Percentiles rank a stretch among this genome's conserved stretches.
These are phyloP conservation scores for Didymella lethalis DNA, from an alignment of 2,329 filamentous ascomycete species.

Conservation along the genomic window DNA sequence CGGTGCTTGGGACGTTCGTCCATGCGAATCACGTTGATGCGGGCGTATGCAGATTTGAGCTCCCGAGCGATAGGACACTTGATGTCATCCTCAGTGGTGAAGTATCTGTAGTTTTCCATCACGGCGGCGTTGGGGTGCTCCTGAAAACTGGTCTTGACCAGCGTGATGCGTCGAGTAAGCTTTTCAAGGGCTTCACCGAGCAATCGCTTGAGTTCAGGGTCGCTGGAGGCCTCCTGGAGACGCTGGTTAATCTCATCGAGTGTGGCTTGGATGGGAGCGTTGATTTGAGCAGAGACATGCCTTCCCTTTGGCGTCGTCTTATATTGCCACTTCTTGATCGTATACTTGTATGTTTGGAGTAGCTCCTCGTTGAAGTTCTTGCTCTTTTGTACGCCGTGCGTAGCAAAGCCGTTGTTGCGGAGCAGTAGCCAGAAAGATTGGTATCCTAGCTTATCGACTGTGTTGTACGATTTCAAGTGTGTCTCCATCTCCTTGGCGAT, in stretches of 20 bases:
- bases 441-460: background rate
- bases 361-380: slow-evolving; percentile 7
- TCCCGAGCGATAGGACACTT: slow-evolving; percentile 18
- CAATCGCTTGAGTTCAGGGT: slow-evolving; percentile 3
- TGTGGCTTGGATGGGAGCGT: background rate
- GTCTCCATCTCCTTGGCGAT: background rate
- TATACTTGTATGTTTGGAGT: background rate
- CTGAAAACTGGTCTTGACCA: background rate
- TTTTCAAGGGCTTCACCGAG: slow-evolving; percentile 6
- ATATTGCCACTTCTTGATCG: background rate
- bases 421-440: slow-evolving; percentile 7
- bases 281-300: background rate
- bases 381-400: background rate
- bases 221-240: background rate
- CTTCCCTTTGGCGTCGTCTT: background rate
- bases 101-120: slow-evolving; percentile 4
- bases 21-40: background rate
- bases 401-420: slow-evolving; percentile 5
- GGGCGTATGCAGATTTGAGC: slow-evolving; percentile 12
- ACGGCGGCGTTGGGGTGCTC: background rate
- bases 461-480: background rate
- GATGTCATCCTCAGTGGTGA: slow-evolving; percentile 26
- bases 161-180: background rate
- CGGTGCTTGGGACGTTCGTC: background rate
- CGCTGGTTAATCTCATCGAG: background rate